Conservation (phyloP, 495 filamentous ascomycete genomes). For the Bombardia bombarda region DNA sequence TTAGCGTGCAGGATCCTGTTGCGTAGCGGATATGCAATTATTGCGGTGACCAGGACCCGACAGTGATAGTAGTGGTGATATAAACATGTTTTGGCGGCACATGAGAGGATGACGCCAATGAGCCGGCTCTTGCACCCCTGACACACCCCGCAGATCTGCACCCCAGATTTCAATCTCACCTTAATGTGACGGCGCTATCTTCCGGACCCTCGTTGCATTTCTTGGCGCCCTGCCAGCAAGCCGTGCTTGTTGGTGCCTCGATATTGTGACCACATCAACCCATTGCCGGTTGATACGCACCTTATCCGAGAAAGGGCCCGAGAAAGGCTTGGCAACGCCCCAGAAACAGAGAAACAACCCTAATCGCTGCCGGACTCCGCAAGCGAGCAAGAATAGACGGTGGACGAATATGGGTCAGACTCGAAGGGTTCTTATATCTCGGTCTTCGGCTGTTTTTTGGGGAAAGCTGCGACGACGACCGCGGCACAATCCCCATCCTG, state of each 20-base stretch:
- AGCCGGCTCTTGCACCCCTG: background rate
- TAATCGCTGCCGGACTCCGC: background rate
- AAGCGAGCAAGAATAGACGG: too few species aligned
- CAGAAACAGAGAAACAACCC: background rate
- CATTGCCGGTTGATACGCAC: background rate
- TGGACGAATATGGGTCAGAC: background rate
- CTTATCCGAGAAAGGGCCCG: background rate
- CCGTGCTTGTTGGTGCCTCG: too few species aligned
- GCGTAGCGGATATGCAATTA: too few species aligned
- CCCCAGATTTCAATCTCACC: background rate
- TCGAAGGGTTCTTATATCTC: background rate
- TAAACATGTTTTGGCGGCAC: background rate
- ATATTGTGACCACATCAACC: background rate
- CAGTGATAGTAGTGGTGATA: background rate
- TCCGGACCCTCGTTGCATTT: background rate
- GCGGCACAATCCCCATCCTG: too few species aligned
- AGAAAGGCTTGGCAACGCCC: background rate
- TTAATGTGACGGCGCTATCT: background rate
- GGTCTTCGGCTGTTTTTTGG: too few species aligned
- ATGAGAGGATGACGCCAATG: background rate
- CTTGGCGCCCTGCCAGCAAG: background rate
- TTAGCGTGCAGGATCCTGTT: background rate
- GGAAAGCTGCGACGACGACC: too few species aligned
- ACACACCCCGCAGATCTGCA: background rate
- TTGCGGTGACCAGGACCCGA: too few species aligned